These are phyloP conservation scores for Lomentospora prolificans DNA, from an alignment of 2,329 filamentous ascomycete species.

Conservation along the genomic window DNA sequence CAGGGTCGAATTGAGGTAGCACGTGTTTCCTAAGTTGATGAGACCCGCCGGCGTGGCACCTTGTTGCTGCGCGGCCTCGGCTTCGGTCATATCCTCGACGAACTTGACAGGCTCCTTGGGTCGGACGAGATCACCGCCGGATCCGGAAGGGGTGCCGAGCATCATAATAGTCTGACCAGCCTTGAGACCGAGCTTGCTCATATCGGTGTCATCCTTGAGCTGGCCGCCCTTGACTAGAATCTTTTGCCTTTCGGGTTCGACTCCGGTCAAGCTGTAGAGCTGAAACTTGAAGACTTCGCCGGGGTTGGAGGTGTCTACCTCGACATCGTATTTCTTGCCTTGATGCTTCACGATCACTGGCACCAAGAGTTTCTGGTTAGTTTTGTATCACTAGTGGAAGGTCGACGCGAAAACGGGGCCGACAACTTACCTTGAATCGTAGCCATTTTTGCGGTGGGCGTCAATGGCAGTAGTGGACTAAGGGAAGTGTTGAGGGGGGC, in stretches of 20 bases:
- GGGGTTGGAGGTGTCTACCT: slow-evolving; percentile 72
- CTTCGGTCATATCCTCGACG: slow-evolving; percentile 94
- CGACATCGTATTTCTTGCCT: slow-evolving; percentile 90
- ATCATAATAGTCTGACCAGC: slow-evolving; percentile 84
- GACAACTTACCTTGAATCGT: background rate
- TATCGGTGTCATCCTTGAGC: slow-evolving; percentile 87
- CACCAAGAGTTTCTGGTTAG: too few species aligned
- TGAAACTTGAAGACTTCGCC: slow-evolving; percentile 95
- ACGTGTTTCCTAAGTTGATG: slow-evolving; percentile 91
- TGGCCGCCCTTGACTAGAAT: slow-evolving; percentile 89
- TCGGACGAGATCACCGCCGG: slow-evolving; percentile 49
- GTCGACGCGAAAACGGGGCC: too few species aligned
- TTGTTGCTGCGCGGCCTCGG: slow-evolving; percentile 72
- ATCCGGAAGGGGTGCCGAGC: slow-evolving; percentile 79
- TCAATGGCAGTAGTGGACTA: background rate
- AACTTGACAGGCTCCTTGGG: slow-evolving; percentile 81
- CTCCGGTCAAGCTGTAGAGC: slow-evolving; percentile 87
- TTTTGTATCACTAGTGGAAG: background rate
- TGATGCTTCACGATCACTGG: slow-evolving; percentile 91
- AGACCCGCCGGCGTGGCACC: slow-evolving; percentile 83
- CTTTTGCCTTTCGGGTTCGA: slow-evolving; percentile 94
- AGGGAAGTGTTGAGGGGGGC: background rate
- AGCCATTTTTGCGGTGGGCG: background rate
- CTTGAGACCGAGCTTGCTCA: slow-evolving; percentile 78
- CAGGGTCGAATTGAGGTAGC: slow-evolving; percentile 96